Percentiles rank a stretch among this genome's conserved stretches.
phyloP scores from a whole-genome alignment of 805 yeast species.

The Candida montana region DNA sequence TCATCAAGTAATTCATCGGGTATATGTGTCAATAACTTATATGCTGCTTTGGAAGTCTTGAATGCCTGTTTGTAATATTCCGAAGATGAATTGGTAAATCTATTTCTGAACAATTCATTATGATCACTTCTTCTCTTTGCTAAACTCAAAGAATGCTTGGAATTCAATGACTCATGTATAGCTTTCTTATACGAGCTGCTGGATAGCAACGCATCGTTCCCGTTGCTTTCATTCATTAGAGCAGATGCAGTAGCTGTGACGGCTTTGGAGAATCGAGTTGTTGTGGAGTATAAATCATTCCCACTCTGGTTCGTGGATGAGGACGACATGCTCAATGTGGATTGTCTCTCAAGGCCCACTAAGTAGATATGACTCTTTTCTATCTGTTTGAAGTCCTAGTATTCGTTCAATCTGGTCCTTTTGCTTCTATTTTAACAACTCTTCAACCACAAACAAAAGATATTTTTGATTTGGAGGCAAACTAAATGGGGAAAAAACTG shows the following conservation, averaged over 20 bases:
- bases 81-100: conserved; percentile 28
- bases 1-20: conserved; percentile 57
- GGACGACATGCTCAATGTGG: conserved; percentile 10
- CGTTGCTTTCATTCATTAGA: conserved; percentile 28
- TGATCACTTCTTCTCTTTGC: conserved; percentile 27
- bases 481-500: no score
- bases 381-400: no score
- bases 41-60: conserved; percentile 34
- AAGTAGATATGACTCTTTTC: no score
- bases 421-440: neutral
- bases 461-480: no score
- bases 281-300: conserved; percentile 25
- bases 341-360: no score
- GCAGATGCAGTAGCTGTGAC: conserved; percentile 55
- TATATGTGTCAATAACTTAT: conserved; percentile 45
- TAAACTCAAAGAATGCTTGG: conserved; percentile 29
- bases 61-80: conserved; percentile 35
- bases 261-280: conserved; percentile 39
- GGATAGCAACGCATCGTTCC: conserved; percentile 32
- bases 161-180: conserved; percentile 37
- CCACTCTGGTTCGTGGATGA: conserved; percentile 8
- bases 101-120: conserved; percentile 21
- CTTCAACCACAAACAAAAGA: no score
- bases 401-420: neutral
- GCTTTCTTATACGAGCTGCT: conserved; percentile 39